Evolutionary conservation across 202 grass and related monocot species (phyloP).

Genomic region (Setaria italica): DNA sequence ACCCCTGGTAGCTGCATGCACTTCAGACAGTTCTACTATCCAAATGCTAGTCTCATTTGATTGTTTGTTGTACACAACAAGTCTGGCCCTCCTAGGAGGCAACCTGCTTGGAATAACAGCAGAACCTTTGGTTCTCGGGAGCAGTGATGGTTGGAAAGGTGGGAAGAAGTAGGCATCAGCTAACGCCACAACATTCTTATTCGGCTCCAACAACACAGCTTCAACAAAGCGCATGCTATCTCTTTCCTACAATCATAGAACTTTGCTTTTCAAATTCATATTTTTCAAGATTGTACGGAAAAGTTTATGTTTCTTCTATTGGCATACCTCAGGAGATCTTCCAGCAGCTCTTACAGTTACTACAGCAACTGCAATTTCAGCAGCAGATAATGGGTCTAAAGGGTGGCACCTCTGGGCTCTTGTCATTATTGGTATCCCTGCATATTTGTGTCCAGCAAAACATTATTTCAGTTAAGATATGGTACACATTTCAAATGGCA

Average conservation of each 20-base stretch:
- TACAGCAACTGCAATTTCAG: constrained; percentile 98
- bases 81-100: constrained; percentile 87
- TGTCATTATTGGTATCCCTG: constrained; percentile 96
- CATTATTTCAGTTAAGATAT: constrained; percentile 16
- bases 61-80: constrained; percentile 90
- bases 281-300: not conserved
- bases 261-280: constrained; percentile 7
- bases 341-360: constrained; percentile 96
- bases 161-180: constrained; percentile 99
- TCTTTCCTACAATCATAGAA: constrained; percentile 64
- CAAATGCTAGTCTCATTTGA: constrained; percentile 98
- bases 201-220: constrained; percentile 93
- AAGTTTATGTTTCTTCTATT: constrained; percentile 1
- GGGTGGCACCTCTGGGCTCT: constrained; percentile 93
- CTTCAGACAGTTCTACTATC: constrained; percentile 95
- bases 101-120: constrained; percentile 92
- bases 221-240: constrained; percentile 99
- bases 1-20: constrained; percentile 97
- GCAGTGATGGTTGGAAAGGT: constrained; percentile 94
- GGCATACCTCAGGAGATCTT: constrained; percentile 87
- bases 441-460: constrained; percentile 43
- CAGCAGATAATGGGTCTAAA: constrained; percentile 94
- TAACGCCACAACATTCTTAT: constrained; percentile 93
- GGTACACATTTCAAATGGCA: constrained; percentile 7
- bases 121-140: constrained; percentile 90